These are phyloP conservation scores for Coniochaeta hoffmannii DNA, from an alignment of 2,329 filamentous ascomycete species.

Conservation along the genomic window DNA sequence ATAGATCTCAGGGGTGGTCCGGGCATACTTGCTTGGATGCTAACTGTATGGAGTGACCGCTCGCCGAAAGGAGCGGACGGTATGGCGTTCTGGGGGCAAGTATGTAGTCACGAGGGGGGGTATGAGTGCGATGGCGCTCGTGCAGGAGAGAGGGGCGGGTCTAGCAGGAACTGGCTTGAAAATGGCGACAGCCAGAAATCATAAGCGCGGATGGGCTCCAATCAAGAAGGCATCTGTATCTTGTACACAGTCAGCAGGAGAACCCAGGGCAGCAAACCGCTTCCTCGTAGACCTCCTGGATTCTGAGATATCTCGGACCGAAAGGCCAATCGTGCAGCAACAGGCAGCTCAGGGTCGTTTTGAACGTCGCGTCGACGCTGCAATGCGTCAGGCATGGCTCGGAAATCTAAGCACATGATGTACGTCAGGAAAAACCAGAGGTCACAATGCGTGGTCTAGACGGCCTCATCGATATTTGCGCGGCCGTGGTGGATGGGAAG, in stretches of 20 bases:
- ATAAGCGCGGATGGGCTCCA: background rate
- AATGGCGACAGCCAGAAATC: background rate
- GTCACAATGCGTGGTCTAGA: background rate
- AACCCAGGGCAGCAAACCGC: background rate
- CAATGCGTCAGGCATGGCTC: background rate
- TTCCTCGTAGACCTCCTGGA: background rate
- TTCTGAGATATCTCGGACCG: background rate
- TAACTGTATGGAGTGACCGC: background rate
- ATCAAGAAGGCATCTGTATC: background rate
- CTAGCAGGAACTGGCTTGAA: background rate
- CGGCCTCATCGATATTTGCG: background rate
- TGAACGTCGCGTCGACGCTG: background rate
- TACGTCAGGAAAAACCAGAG: background rate
- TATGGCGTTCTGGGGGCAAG: background rate
- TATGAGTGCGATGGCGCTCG: no score
- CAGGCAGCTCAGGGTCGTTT: background rate
- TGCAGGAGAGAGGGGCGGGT: background rate
- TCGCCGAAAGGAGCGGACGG: background rate
- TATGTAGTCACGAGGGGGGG: background rate
- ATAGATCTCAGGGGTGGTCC: background rate
- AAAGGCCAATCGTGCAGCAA: background rate
- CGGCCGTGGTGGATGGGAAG: background rate
- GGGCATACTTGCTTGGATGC: background rate
- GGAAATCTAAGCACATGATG: background rate
- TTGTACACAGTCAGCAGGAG: background rate